phyloP scores from a whole-genome alignment of 164 flowering plant genomes.

The Sextonia rubra region DNA sequence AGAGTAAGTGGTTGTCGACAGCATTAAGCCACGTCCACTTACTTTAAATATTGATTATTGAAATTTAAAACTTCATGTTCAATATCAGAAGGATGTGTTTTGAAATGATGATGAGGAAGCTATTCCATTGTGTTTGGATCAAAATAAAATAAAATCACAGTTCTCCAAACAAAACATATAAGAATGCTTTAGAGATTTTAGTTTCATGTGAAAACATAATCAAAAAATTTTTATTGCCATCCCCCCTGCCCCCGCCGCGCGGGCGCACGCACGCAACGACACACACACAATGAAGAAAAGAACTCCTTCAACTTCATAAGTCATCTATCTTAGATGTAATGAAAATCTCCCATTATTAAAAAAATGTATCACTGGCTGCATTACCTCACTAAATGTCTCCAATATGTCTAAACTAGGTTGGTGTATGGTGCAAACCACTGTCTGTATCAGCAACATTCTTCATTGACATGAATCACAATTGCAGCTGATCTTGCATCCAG shows the following conservation, averaged over 20 bases:
- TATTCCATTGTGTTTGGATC: background rate
- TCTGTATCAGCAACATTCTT: conserved; percentile 59
- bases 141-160: too few relatives aligned
- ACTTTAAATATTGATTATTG: background rate
- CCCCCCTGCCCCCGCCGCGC: too few relatives aligned
- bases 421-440: conserved; percentile 67
- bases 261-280: too few relatives aligned
- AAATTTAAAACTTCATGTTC: too few relatives aligned
- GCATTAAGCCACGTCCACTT: background rate
- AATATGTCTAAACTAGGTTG: conserved; percentile 76
- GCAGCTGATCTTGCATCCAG: conserved; percentile 90
- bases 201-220: background rate
- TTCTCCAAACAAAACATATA: background rate
- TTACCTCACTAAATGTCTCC: conserved; percentile 83
- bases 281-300: too few relatives aligned
- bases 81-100: background rate
- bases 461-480: conserved; percentile 72
- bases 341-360: background rate
- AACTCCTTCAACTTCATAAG: too few relatives aligned
- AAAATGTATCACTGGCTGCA: background rate
- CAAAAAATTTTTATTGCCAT: too few relatives aligned
- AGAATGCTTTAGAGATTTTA: background rate
- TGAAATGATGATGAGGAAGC: background rate
- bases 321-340: too few relatives aligned
- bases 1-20: too few relatives aligned